Conservation (phyloP, 768 basidiomycete genomes). For the Lentinula aciculospora region DNA sequence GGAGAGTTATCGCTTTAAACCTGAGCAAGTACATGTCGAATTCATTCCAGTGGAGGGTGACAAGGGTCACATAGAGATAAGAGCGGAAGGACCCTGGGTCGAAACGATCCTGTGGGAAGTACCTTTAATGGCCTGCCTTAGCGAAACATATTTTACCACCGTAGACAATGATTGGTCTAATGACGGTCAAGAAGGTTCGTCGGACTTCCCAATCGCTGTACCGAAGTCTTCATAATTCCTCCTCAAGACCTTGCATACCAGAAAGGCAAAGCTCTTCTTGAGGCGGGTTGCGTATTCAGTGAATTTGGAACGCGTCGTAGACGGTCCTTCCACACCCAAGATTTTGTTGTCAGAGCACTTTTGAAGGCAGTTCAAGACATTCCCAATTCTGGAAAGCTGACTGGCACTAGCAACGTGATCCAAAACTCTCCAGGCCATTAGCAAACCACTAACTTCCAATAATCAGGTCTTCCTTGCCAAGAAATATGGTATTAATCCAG, state of each 20-base stretch:
- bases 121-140: constrained; percentile 87
- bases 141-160: constrained; percentile 80
- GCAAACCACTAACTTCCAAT: neutral
- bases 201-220: neutral
- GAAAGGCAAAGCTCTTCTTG: constrained; percentile 63
- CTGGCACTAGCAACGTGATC: constrained; percentile 87
- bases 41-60: constrained; percentile 57
- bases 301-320: constrained; percentile 88
- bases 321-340: constrained; percentile 69
- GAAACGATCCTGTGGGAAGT: constrained; percentile 96
- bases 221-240: neutral
- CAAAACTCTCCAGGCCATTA: constrained; percentile 2
- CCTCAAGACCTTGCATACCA: constrained; percentile 59
- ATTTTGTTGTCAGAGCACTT: constrained; percentile 67
- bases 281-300: constrained; percentile 64
- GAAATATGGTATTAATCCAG: constrained; percentile 56
- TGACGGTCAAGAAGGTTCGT: constrained; percentile 70
- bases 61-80: constrained; percentile 66
- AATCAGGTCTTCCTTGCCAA: constrained; percentile 78
- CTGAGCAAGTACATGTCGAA: constrained; percentile 60
- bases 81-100: constrained; percentile 65
- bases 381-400: constrained; percentile 45
- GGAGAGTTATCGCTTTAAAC: constrained; percentile 60
- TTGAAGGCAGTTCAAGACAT: constrained; percentile 55
- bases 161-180: constrained; percentile 81